Conservation (phyloP, 305 asterid genomes). For the Andrographis paniculata region DNA sequence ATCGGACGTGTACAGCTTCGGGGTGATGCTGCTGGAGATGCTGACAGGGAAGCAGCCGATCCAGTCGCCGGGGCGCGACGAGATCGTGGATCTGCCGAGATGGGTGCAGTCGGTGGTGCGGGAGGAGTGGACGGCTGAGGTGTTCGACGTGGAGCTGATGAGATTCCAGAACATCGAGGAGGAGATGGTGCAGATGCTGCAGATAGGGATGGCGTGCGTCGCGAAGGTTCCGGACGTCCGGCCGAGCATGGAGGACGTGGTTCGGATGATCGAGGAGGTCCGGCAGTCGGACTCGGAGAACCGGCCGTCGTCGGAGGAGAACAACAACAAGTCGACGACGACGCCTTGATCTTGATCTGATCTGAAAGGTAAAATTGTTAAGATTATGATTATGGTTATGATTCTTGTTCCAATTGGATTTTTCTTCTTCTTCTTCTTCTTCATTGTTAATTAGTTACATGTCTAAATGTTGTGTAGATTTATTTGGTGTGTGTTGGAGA, state of each 20-base stretch:
- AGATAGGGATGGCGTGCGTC: conserved; percentile 60
- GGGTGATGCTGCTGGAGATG: conserved; percentile 59
- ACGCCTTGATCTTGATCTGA: conserved; percentile 21
- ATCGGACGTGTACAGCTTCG: conserved; percentile 66
- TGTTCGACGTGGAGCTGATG: conserved; percentile 55
- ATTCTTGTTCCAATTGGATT: too few species aligned
- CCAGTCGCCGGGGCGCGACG: conserved; percentile 54
- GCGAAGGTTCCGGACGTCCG: conserved; percentile 47
- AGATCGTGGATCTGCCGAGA: conserved; percentile 15
- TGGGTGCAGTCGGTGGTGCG: background rate
- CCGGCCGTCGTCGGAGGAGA: conserved; percentile 54
- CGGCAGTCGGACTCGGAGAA: conserved; percentile 48
- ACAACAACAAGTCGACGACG: conserved; percentile 41
- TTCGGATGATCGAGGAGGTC: conserved; percentile 56
- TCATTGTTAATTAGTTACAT: too few species aligned
- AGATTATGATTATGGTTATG: too few species aligned
- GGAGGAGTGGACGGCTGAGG: too few species aligned
- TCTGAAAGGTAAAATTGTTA: too few species aligned
- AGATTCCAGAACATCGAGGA: conserved; percentile 53
- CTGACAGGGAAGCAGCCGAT: conserved; percentile 59
- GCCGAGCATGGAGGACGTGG: conserved; percentile 53
- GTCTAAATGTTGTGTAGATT: too few species aligned
- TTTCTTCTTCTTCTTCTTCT: too few species aligned
- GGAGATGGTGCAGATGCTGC: conserved; percentile 69
- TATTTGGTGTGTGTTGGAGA: too few species aligned